Conservation (phyloP, 2,329 filamentous ascomycete species). For the Diaporthe amygdali region DNA sequence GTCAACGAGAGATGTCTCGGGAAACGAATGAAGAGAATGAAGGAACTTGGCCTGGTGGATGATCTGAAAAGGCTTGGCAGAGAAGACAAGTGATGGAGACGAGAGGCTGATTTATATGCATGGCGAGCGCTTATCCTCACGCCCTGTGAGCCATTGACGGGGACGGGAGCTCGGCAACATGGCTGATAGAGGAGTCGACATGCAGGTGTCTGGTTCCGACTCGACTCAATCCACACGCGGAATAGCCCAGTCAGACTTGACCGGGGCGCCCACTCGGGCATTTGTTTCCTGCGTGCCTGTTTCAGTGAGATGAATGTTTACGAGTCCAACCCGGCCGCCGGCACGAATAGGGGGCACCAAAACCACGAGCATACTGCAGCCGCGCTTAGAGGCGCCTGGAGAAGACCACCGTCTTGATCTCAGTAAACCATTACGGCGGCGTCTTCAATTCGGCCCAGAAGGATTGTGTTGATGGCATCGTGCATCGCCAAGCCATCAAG, state of each 20-base stretch:
- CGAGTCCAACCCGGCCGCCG: neutral
- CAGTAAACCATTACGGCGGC: too few species aligned
- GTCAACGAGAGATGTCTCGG: conserved; percentile 14
- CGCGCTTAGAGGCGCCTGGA: neutral
- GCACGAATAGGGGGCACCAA: neutral
- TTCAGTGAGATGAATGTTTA: conserved; percentile 21
- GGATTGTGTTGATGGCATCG: neutral
- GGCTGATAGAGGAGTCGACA: neutral
- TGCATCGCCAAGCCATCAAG: neutral
- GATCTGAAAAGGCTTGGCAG: neutral
- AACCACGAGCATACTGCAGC: neutral
- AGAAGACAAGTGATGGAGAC: neutral
- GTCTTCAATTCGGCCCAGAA: neutral
- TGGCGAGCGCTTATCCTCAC: neutral
- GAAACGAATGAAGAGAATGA: conserved; percentile 13
- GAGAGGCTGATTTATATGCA: conserved; percentile 16
- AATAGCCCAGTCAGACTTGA: neutral
- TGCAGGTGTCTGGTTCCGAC: neutral
- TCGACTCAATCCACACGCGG: neutral
- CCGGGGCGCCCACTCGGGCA: conserved; percentile 4
- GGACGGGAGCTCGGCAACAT: neutral
- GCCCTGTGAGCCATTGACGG: neutral
- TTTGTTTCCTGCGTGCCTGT: conserved; percentile 12
- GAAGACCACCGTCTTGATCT: neutral
- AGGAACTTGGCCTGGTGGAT: neutral